Evolutionary conservation across 257 asterid species (phyloP), one percentile per base, ranked within the genome.

Genomic region (Salvia rosmarinus): DNA sequence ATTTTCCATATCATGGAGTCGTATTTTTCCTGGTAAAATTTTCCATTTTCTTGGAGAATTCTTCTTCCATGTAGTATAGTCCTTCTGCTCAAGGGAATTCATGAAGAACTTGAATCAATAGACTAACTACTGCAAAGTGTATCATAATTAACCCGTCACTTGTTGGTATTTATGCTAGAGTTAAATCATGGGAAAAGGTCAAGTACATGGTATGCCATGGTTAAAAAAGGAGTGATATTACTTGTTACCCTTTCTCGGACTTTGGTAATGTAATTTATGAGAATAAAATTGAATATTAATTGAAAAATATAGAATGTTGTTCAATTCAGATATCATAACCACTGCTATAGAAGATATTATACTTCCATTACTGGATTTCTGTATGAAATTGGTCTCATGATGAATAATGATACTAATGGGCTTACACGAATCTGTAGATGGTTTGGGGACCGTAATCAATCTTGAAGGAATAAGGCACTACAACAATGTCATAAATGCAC

Each of bases 1-100:
- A 16, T 82, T 83, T 74, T 86, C 91, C 30, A 80, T 86, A 75
- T 83, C 91, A 39, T 83, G 91, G 88, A 70, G 77, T 73, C 82
- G 87, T 32, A 83, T 86, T 50, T 83, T 76, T 71, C 91, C 91
- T 4, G 84, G 91, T 83, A 82, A 30, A 55, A 4, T 5, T 9
- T 50, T 55, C 55, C 20, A 55, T 9, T 39, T 20, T 61, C 51
- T 60, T 32, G 39, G 43, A 23, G 23, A 34, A 17, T 49, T 14
- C 40, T 55, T 28, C 65, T 10, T 28, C 49, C n/a, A 64, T 28
- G 39, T 6, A 23, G 20, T 25, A 32, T 62, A 43, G 34, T 62
- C 39, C 14, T 28, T 59, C 21, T 54, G 3, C 42, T 52, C 32
- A 42, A 32, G 46, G 32, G 32, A 23, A 44, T 37, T 68, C 30